Conservation (phyloP, 495 filamentous ascomycete genomes). For the Aspergillus olivimuriae region DNA sequence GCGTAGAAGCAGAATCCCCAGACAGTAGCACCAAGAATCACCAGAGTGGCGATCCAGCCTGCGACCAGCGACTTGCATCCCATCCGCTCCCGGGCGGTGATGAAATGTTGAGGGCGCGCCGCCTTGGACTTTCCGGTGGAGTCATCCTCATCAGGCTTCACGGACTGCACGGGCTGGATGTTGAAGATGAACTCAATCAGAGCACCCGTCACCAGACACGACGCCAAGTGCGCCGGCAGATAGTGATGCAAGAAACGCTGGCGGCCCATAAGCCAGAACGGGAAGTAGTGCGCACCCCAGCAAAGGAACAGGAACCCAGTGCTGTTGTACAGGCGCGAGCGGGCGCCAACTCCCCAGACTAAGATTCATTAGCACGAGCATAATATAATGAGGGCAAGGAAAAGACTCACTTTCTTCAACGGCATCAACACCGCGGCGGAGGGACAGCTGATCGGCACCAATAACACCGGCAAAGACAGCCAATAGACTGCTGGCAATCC, state of each 20-base stretch:
- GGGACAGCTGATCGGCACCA: constrained; percentile 86
- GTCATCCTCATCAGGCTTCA: constrained; percentile 42
- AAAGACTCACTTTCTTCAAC: constrained; percentile 79
- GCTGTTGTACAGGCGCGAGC: constrained; percentile 91
- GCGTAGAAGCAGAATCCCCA: constrained; percentile 89
- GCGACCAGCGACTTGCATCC: constrained; percentile 70
- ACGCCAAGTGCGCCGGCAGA: constrained; percentile 86
- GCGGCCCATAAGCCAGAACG: constrained; percentile 71
- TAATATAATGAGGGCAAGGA: neutral
- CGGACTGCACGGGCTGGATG: constrained; percentile 58
- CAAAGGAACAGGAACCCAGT: constrained; percentile 97
- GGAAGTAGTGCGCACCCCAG: constrained; percentile 69
- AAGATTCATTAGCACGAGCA: constrained; percentile 1
- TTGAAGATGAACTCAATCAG: constrained; percentile 95
- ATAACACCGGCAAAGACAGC: constrained; percentile 92
- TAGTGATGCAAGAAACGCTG: constrained; percentile 73
- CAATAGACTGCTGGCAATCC: constrained; percentile 84
- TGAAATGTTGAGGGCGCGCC: constrained; percentile 34
- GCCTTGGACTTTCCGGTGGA: constrained; percentile 35
- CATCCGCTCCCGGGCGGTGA: constrained; percentile 72
- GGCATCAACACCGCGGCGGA: constrained; percentile 86
- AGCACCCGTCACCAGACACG: constrained; percentile 90
- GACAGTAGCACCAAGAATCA: constrained; percentile 61
- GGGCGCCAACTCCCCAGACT: constrained; percentile 62
- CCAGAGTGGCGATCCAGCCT: constrained; percentile 68